Conservation (phyloP, 2,329 filamentous ascomycete species). For the Fusarium coffeatum region DNA sequence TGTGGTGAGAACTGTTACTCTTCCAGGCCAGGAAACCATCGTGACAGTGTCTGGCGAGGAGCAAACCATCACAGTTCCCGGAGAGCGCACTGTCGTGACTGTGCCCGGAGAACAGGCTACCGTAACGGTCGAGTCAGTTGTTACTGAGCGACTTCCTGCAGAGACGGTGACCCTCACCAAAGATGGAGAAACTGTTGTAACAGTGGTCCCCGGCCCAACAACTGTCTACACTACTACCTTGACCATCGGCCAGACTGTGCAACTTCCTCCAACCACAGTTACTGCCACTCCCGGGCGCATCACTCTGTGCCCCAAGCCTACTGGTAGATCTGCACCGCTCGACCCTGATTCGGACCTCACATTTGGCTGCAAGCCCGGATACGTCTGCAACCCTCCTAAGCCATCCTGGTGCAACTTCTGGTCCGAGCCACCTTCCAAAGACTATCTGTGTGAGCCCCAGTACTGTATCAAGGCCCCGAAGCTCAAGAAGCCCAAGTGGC, state of each 20-base stretch:
- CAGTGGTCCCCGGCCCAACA: conserved; percentile 45
- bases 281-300: conserved; percentile 49
- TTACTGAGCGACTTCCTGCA: conserved; percentile 47
- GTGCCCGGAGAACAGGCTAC: conserved; percentile 40
- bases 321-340: conserved; percentile 51
- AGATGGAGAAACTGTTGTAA: conserved; percentile 47
- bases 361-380: conserved; percentile 66
- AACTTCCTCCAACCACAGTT: conserved; percentile 46
- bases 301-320: conserved; percentile 59
- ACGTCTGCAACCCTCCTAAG: conserved; percentile 64
- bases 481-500: conserved; percentile 56
- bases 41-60: conserved; percentile 43
- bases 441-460: conserved; percentile 59
- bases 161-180: conserved; percentile 50
- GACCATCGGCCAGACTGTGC: conserved; percentile 47
- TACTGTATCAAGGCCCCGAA: conserved; percentile 59
- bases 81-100: conserved; percentile 42
- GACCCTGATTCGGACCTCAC: conserved; percentile 56
- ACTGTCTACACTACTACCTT: conserved; percentile 49
- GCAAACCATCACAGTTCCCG: conserved; percentile 40
- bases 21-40: conserved; percentile 37
- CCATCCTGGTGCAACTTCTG: conserved; percentile 64
- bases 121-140: conserved; percentile 48
- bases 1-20: conserved; percentile 41
- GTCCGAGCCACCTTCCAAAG: conserved; percentile 57